Base-by-base conservation (phyloP, 768 basidiomycete genomes). In the Russula emetica region DNA sequence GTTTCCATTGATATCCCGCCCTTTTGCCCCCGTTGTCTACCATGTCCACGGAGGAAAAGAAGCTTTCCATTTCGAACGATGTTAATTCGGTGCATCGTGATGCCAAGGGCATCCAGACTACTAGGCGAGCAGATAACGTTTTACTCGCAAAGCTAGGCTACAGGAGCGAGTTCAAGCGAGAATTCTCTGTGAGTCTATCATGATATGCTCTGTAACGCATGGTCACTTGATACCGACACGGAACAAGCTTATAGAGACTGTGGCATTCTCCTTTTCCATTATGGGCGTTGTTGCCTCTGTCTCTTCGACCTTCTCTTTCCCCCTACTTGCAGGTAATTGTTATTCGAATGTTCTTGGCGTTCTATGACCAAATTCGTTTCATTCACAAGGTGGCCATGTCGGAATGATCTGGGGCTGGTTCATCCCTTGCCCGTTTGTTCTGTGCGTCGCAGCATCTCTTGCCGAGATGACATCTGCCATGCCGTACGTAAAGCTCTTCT, bases 341-440 rank as follows among this genome's bases (percentile, higher is more conserved):
- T 34, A 52, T 30, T 44, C 24, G 13, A 42, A 22, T 38, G 2
- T 24, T 18, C 9, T 47, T 47, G n/a, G 50, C 13, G 20, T 3
- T 58, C 40, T 30, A 61, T 45, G 24, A 42, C 45, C 53, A 49
- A 32, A 32, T 53, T 55, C 45, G 22, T 36, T 18, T 56, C 59
- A 30, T 51, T 34, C 0, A 8, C 13, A 56, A 84, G 88, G 88
- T 59, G 88, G 88, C 3, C 87, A 90, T 73, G 86, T 87, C 26
- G 88, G 88, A 18, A 83, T 90, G 80, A 81, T 88, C 22, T 89
- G 84, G 76, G 88, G 87, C 42, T 90, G 87, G 88, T 74, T 88
- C 30, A 86, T 88, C 67, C 88, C 87, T 7, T 80, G 78, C 67
- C 74, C 85, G 52, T 89, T 89, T 64, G 88, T 89, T 30, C 78